phyloP scores from a whole-genome alignment of 805 yeast genomes.

The Sugiyamaella marilandica region DNA sequence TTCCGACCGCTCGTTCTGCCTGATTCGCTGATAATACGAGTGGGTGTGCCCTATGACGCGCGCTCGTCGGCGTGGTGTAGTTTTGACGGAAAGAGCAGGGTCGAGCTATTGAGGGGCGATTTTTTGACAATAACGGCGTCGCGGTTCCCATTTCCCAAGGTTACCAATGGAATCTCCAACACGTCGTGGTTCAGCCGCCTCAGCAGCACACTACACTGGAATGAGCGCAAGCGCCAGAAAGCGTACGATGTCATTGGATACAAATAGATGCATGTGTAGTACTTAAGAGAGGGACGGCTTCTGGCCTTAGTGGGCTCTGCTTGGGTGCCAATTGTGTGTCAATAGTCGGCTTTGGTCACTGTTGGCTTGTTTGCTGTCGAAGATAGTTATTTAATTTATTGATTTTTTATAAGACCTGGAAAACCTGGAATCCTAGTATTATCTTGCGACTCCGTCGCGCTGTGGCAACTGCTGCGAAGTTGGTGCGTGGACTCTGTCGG shows the following conservation, averaged over 20 bases:
- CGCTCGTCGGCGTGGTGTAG: constrained; percentile 95
- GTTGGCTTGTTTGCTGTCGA: not conserved
- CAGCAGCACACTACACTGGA: constrained; percentile 90
- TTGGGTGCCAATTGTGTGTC: no score
- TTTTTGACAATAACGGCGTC: constrained; percentile 81
- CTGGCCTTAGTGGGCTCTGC: no score
- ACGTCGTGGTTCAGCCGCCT: constrained; percentile 75
- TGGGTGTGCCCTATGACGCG: constrained; percentile 75
- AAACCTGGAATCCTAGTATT: no score
- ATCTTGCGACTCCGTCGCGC: no score
- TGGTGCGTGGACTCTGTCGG: no score
- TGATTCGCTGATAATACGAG: constrained; percentile 75
- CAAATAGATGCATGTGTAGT: not conserved
- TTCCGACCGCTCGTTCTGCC: constrained; percentile 88
- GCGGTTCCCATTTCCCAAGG: constrained; percentile 92
- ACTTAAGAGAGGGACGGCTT: no score
- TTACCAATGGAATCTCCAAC: constrained; percentile 56
- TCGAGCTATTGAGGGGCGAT: constrained; percentile 77
- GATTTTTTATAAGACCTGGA: no score
- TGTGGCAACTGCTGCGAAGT: no score
- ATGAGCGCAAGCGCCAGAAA: constrained; percentile 81
- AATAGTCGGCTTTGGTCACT: no score
- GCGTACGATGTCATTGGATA: constrained; percentile 33
- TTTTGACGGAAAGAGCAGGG: constrained; percentile 87
- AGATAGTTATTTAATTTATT: not conserved